These are phyloP conservation scores for Rhizopus arrhizus DNA, from an alignment of 371 early-diverging fungal species.

Conservation along the genomic window DNA sequence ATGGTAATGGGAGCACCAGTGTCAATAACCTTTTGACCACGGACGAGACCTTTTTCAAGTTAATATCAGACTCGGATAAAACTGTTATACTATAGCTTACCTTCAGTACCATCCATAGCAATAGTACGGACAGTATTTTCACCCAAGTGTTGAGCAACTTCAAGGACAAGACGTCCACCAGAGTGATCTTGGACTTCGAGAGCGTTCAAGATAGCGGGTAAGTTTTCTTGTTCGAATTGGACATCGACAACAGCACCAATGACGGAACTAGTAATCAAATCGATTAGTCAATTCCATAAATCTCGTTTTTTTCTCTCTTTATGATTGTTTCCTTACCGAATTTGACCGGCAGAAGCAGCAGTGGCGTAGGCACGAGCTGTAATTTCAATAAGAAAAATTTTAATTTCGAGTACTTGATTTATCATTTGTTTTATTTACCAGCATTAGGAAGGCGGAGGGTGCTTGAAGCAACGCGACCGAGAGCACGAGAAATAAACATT, in stretches of 20 bases:
- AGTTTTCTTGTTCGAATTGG: constrained; percentile 86
- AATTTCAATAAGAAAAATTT: background rate
- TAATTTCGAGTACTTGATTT: background rate
- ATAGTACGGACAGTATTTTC: constrained; percentile 97
- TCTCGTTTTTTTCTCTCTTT: background rate
- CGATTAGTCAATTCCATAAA: background rate
- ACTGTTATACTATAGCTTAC: constrained; percentile 1
- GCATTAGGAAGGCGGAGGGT: constrained; percentile 26
- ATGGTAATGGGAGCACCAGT: constrained; percentile 91
- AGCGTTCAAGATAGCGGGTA: constrained; percentile 94
- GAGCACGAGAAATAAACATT: constrained; percentile 44
- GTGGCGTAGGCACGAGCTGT: constrained; percentile 40
- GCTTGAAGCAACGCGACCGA: constrained; percentile 42
- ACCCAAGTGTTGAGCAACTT: constrained; percentile 94
- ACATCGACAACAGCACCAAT: constrained; percentile 98
- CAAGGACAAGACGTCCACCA: constrained; percentile 84
- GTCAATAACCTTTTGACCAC: constrained; percentile 91
- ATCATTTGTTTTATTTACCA: background rate
- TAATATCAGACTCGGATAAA: background rate
- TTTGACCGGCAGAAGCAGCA: constrained; percentile 40
- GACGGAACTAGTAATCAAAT: constrained; percentile 46
- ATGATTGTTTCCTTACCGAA: constrained; percentile 29
- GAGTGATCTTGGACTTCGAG: constrained; percentile 84
- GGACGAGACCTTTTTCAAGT: constrained; percentile 78
- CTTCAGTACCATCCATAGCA: constrained; percentile 90